These are phyloP conservation scores for Fusarium sp. DNA, from an alignment of 2,329 filamentous ascomycete species.

Conservation along the genomic window DNA sequence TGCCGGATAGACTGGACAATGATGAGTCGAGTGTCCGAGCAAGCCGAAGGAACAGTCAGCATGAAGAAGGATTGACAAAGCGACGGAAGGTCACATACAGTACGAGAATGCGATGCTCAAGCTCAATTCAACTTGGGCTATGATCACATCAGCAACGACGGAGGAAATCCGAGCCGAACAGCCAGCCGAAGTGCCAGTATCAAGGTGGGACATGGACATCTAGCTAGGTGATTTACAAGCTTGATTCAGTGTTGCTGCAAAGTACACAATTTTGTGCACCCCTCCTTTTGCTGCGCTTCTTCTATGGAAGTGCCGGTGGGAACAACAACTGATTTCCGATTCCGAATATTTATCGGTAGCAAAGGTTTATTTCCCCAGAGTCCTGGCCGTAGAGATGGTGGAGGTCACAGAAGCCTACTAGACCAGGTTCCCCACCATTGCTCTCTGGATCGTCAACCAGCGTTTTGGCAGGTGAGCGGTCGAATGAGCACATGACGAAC, in stretches of 20 bases:
- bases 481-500: conserved; percentile 44
- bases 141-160: conserved; percentile 45
- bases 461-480: conserved; percentile 41
- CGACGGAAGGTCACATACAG: conserved; percentile 3
- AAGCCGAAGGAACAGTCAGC: conserved; percentile 33
- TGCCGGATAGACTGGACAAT: neutral
- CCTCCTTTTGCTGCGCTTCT: conserved; percentile 3
- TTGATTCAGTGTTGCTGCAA: conserved; percentile 9
- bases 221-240: conserved; percentile 6
- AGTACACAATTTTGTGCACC: neutral
- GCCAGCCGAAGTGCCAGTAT: conserved; percentile 28
- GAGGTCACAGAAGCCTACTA: conserved; percentile 19
- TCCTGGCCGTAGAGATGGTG: conserved; percentile 11
- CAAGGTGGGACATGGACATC: conserved; percentile 21
- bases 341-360: conserved; percentile 22
- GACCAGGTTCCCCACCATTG: conserved; percentile 34
- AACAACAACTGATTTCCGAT: conserved; percentile 9
- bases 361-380: conserved; percentile 19
- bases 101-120: conserved; percentile 1
- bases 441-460: conserved; percentile 33
- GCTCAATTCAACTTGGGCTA: conserved; percentile 8
- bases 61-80: conserved; percentile 2
- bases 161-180: conserved; percentile 34
- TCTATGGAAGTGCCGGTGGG: conserved; percentile 1
- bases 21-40: conserved; percentile 10